Evolutionary conservation across 306 rosid genomes (phyloP).

Genomic region (Sechiopsis laciniata): DNA sequence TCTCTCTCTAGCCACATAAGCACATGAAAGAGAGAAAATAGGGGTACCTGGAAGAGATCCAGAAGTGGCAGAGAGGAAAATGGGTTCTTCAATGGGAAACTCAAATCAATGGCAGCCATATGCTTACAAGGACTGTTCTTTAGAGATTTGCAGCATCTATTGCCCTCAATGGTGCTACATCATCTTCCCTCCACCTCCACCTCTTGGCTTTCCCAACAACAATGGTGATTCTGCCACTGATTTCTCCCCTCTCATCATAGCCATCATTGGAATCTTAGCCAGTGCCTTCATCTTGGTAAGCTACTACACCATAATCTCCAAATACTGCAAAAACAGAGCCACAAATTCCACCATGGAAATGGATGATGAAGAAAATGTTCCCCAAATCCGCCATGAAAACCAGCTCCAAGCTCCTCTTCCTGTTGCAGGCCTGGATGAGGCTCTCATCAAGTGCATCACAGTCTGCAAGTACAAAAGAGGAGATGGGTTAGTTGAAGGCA

Average conservation of each 20-base stretch:
- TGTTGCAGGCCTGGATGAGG: slow-evolving; percentile 46
- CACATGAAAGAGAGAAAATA: slow-evolving; percentile 12
- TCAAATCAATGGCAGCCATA: slow-evolving; percentile 47
- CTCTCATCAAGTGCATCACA: slow-evolving; percentile 46
- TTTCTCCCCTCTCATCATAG: slow-evolving; percentile 70
- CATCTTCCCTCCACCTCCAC: slow-evolving; percentile 67
- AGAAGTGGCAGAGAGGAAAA: slow-evolving; percentile 18
- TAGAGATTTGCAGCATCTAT: slow-evolving; percentile 60
- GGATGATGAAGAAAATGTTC: slow-evolving; percentile 23
- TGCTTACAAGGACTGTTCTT: slow-evolving; percentile 50
- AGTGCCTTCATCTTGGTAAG: slow-evolving; percentile 51
- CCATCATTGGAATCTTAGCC: slow-evolving; percentile 61
- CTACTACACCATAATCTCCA: slow-evolving; percentile 57
- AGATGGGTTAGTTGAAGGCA: slow-evolving; percentile 46
- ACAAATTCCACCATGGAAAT: background rate
- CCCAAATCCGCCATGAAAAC: slow-evolving; percentile 20
- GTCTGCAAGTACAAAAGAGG: slow-evolving; percentile 48
- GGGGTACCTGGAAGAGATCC: slow-evolving; percentile 21
- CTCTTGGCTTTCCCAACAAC: slow-evolving; percentile 20
- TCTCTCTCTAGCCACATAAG: slow-evolving; percentile 5
- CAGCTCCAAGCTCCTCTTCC: slow-evolving; percentile 28
- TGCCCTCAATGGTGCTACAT: slow-evolving; percentile 80
- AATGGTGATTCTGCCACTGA: slow-evolving; percentile 28
- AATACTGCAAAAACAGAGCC: slow-evolving; percentile 40
- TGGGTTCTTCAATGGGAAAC: slow-evolving; percentile 40